A percentile compares a stretch with the other conserved stretches of the same genome.
These are phyloP conservation scores for Globisporangium echinulatum DNA, from an alignment of 352 stramenopile species.

Conservation along the genomic window DNA sequence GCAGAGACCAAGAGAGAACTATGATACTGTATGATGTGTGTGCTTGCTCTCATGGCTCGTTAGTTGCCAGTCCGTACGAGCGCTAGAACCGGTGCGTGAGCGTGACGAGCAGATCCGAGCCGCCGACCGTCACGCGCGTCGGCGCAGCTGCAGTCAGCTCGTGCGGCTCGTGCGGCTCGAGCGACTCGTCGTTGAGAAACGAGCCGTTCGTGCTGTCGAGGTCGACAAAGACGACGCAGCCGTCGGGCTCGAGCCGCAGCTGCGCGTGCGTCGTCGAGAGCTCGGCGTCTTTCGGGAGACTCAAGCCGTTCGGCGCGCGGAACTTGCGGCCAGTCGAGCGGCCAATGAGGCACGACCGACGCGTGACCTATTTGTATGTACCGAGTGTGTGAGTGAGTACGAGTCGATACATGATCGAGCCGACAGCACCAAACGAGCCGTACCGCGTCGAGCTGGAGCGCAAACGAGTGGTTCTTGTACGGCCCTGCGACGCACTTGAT, in stretches of 20 bases:
- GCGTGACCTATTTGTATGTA: constrained; percentile 22
- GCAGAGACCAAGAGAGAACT: constrained; percentile 10
- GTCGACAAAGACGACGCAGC: constrained; percentile 63
- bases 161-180: constrained; percentile 45
- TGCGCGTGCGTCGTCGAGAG: constrained; percentile 80
- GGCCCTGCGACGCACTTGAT: constrained; percentile 46
- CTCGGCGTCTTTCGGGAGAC: constrained; percentile 71
- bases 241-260: constrained; percentile 51
- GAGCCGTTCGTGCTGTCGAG: constrained; percentile 81
- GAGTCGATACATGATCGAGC: background rate
- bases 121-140: constrained; percentile 46
- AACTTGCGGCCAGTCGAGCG: constrained; percentile 81
- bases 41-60: too few relatives aligned
- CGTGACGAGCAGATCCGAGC: constrained; percentile 42
- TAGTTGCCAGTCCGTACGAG: background rate
- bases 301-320: constrained; percentile 56
- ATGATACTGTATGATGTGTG: constrained; percentile 40
- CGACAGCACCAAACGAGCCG: background rate
- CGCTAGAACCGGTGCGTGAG: constrained; percentile 36
- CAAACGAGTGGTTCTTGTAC: constrained; percentile 56
- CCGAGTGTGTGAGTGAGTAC: background rate
- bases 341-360: constrained; percentile 60
- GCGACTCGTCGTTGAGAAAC: constrained; percentile 42
- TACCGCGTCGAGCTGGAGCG: constrained; percentile 55
- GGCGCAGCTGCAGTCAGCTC: constrained; percentile 34